Conservation (phyloP, 2,329 filamentous ascomycete genomes). For the Kalaharituber pfeilii region DNA sequence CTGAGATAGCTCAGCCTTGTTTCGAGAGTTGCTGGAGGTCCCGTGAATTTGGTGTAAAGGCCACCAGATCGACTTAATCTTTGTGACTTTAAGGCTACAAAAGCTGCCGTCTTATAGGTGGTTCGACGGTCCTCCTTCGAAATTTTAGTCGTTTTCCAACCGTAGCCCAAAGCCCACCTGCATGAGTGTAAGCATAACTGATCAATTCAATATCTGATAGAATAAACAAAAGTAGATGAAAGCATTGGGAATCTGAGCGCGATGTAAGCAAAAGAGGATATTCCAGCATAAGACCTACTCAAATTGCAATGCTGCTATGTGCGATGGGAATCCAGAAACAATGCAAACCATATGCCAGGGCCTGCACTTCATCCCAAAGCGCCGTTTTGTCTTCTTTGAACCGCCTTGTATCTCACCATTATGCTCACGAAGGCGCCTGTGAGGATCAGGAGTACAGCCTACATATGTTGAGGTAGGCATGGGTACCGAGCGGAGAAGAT, state of each 20-base stretch:
- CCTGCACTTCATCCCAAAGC: slow-evolving; percentile 45
- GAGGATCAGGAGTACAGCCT: slow-evolving; percentile 78
- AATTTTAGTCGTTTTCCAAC: neutral
- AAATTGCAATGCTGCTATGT: slow-evolving; percentile 78
- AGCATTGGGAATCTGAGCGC: too few relatives aligned
- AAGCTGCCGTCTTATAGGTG: too few relatives aligned
- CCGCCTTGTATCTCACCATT: slow-evolving; percentile 74
- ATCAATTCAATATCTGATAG: too few relatives aligned
- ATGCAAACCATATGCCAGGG: slow-evolving; percentile 87
- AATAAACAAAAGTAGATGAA: too few relatives aligned
- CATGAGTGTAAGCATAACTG: too few relatives aligned
- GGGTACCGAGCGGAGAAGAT: slow-evolving; percentile 79
- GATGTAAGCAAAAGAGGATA: too few relatives aligned
- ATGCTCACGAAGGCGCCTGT: slow-evolving; percentile 71
- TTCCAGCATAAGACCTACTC: slow-evolving; percentile 59
- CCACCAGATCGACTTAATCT: too few relatives aligned
- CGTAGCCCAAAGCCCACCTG: neutral
- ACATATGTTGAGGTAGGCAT: too few relatives aligned
- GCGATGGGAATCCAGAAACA: slow-evolving; percentile 75
- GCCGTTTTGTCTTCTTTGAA: slow-evolving; percentile 54
- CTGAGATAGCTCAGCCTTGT: slow-evolving; percentile 67
- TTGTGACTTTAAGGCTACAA: neutral
- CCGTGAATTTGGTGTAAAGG: too few relatives aligned
- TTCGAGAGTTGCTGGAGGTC: slow-evolving; percentile 43
- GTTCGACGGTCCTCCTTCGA: neutral